These are phyloP conservation scores for Beauveria sp. DNA, from an alignment of 2,329 filamentous ascomycete genomes.

Conservation along the genomic window DNA sequence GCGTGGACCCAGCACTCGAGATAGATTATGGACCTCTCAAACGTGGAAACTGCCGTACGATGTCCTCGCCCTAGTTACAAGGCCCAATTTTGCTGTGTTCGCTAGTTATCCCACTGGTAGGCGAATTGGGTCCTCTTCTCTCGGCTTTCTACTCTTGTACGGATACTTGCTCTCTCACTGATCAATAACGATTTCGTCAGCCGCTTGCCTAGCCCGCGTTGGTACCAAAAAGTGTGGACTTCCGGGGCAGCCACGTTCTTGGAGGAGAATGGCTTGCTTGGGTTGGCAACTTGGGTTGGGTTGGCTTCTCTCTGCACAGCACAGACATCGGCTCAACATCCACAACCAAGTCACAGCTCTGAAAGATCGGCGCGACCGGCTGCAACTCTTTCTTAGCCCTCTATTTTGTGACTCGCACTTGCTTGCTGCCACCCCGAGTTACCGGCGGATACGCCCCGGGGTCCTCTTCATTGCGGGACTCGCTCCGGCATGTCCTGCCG, in stretches of 20 bases:
- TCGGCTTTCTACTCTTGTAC: neutral
- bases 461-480: neutral
- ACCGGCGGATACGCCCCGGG: neutral
- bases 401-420: neutral
- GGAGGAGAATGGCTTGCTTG: neutral
- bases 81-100: conserved; percentile 4
- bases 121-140: neutral
- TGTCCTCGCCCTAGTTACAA: neutral
- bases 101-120: neutral
- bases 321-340: conserved; percentile 7
- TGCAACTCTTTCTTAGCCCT: neutral
- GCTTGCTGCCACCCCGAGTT: neutral
- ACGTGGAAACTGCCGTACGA: conserved; percentile 5
- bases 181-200: neutral
- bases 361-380: neutral
- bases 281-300: neutral
- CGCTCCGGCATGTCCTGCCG: neutral
- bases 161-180: neutral
- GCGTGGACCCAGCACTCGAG: conserved; percentile 7
- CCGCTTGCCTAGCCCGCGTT: neutral
- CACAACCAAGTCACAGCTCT: conserved; percentile 6
- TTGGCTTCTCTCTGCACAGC: neutral
- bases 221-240: neutral
- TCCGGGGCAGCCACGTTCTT: conserved; percentile 1
- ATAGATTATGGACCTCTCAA: neutral